Evolutionary conservation across 192 early-diverging fungal species (phyloP).

Genomic region (Podila epicladia): DNA sequence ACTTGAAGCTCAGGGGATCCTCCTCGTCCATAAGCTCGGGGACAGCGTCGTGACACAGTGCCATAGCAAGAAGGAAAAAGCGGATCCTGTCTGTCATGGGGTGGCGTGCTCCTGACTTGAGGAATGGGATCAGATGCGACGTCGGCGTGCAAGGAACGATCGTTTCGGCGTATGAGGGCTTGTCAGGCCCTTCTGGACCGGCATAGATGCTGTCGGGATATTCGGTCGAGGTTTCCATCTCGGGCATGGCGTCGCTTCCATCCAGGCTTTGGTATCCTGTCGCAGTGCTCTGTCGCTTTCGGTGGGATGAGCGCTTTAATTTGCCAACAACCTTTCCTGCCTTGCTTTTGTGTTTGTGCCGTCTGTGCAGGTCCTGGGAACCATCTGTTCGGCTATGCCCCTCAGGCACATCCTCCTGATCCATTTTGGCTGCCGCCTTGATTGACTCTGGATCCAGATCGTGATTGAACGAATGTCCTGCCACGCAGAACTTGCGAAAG

Average conservation of each 20-base stretch:
- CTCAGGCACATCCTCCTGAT: conserved; percentile 5
- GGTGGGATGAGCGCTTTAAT: conserved; percentile 17
- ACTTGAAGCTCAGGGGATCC: conserved; percentile 67
- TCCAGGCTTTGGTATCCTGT: conserved; percentile 40
- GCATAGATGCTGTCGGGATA: conserved; percentile 33
- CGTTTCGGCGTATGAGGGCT: conserved; percentile 30
- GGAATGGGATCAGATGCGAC: conserved; percentile 43
- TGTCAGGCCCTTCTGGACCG: conserved; percentile 26
- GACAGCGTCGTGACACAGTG: conserved; percentile 84
- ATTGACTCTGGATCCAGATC: conserved; percentile 65
- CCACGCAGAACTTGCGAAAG: conserved; percentile 73
- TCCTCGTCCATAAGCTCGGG: conserved; percentile 73
- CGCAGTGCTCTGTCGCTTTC: conserved; percentile 16
- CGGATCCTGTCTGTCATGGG: conserved; percentile 57
- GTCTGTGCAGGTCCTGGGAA: conserved; percentile 3
- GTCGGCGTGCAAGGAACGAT: conserved; percentile 48
- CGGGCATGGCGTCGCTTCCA: conserved; percentile 10
- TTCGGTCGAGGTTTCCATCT: conserved; percentile 12
- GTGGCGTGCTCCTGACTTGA: conserved; percentile 44
- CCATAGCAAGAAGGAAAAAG: conserved; percentile 80
- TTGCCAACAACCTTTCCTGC: conserved; percentile 42
- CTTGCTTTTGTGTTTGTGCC: conserved; percentile 35
- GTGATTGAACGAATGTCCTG: conserved; percentile 68
- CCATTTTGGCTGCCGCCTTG: conserved; percentile 4
- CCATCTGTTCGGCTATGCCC: conserved; percentile 8